A percentile compares a stretch with the other conserved stretches of the same genome.
phyloP scores from a whole-genome alignment of 1,284 basidiomycete genomes.

The Ustilago xerochloae region DNA sequence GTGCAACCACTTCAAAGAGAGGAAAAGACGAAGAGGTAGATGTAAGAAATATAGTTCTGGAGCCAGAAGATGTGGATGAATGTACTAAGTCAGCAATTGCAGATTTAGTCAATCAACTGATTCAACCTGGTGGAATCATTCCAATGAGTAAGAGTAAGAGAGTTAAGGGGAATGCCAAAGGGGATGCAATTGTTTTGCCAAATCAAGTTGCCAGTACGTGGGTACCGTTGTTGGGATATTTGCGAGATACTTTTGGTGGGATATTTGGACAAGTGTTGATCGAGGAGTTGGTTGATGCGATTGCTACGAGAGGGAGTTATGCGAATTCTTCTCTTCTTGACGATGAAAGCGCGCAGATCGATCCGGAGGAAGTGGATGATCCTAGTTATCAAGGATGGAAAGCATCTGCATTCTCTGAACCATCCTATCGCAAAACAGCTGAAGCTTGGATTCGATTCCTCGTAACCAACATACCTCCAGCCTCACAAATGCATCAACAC shows the following conservation, averaged over 20 bases:
- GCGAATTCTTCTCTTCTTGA: neutral
- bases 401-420: neutral
- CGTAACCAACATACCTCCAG: constrained; percentile 11
- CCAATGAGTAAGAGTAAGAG: constrained; percentile 42
- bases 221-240: constrained; percentile 30
- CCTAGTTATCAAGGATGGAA: constrained; percentile 25
- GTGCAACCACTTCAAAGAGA: constrained; percentile 9
- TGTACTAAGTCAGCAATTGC: constrained; percentile 29
- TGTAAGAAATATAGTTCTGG: constrained; percentile 8
- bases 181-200: constrained; percentile 10
- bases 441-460: constrained; percentile 41
- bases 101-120: constrained; percentile 26
- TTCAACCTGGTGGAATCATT: constrained; percentile 38
- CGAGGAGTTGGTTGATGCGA: constrained; percentile 34
- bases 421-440: constrained; percentile 30
- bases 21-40: constrained; percentile 28
- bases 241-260: constrained; percentile 27
- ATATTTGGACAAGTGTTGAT: constrained; percentile 29
- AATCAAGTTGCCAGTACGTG: constrained; percentile 22
- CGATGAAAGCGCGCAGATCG: neutral
- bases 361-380: constrained; percentile 1
- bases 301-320: no score
- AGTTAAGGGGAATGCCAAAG: neutral
- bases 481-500: neutral
- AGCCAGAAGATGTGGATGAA: constrained; percentile 45